Evolutionary conservation across 805 yeast genomes (phyloP).

Genomic region (Zygotorulaspora sp.): DNA sequence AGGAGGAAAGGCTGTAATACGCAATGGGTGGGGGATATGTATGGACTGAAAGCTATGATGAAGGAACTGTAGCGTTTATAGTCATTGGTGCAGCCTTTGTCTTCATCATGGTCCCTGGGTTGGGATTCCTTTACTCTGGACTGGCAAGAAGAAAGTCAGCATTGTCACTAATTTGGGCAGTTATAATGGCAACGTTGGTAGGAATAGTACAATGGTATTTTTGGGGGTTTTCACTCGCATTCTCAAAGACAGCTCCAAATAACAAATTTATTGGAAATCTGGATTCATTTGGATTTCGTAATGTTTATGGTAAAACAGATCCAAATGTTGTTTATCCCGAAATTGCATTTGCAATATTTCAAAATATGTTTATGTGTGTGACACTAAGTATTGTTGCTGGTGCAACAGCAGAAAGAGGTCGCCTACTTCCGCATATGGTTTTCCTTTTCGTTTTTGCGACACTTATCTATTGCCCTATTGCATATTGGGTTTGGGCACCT

Average conservation of each 20-base stretch:
- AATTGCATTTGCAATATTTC: conserved; percentile 78
- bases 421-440: conserved; percentile 77
- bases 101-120: conserved; percentile 90
- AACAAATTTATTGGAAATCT: conserved; percentile 87
- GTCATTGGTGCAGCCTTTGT: conserved; percentile 65
- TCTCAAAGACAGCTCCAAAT: conserved; percentile 62
- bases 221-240: conserved; percentile 96
- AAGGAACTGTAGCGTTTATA: conserved; percentile 47
- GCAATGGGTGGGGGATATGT: conserved; percentile 11
- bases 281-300: conserved; percentile 73
- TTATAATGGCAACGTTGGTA: conserved; percentile 66
- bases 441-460: conserved; percentile 88
- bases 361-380: conserved; percentile 88
- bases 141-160: conserved; percentile 89
- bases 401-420: conserved; percentile 88
- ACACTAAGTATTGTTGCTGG: conserved; percentile 90
- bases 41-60: conserved; percentile 40
- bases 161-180: conserved; percentile 75
- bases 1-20: neutral
- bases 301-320: conserved; percentile 49
- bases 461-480: conserved; percentile 88
- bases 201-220: conserved; percentile 91
- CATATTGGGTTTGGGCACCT: conserved; percentile 91
- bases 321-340: conserved; percentile 61
- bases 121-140: conserved; percentile 89